A percentile compares a stretch with the other conserved stretches of the same genome.
Evolutionary conservation across 2,329 filamentous ascomycete species (phyloP).

Genomic region (Hypomyces rosellus): DNA sequence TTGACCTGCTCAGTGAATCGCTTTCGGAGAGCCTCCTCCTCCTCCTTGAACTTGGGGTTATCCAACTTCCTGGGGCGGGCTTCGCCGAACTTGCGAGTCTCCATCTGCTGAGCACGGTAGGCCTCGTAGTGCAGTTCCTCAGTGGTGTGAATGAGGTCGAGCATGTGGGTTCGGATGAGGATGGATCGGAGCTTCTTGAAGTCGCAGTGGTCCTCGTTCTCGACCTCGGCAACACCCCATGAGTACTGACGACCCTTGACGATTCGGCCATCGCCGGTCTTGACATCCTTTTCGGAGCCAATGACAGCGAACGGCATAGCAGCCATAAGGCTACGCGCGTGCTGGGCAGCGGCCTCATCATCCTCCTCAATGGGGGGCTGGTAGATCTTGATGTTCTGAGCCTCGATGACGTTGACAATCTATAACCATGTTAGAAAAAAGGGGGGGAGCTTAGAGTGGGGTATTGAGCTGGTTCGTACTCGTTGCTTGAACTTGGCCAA

Average conservation of each 20-base stretch:
- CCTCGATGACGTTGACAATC: conserved; percentile 93
- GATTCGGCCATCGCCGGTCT: conserved; percentile 89
- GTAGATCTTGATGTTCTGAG: conserved; percentile 99
- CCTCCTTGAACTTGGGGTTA: conserved; percentile 99
- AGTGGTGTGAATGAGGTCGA: conserved; percentile 98
- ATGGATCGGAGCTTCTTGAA: conserved; percentile 99
- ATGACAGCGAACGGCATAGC: conserved; percentile 99
- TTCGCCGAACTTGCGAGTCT: conserved; percentile 98
- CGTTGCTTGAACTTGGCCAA: conserved; percentile 91
- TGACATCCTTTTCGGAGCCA: conserved; percentile 98
- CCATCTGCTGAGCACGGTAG: conserved; percentile 99
- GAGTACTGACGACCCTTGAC: conserved; percentile 99
- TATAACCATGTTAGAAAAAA: conserved; percentile 29
- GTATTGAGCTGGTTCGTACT: conserved; percentile 48
- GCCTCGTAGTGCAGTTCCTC: conserved; percentile 99
- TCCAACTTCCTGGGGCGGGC: conserved; percentile 94
- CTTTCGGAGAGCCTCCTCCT: conserved; percentile 97
- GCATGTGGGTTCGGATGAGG: conserved; percentile 98
- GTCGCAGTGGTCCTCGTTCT: conserved; percentile 99
- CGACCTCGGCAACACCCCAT: conserved; percentile 98
- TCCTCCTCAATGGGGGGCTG: conserved; percentile 96
- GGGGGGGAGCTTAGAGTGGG: not conserved
- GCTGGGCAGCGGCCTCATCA: conserved; percentile 90
- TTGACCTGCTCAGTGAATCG: conserved; percentile 99
- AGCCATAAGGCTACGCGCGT: conserved; percentile 88